Percentiles rank a stretch among this genome's conserved stretches.
Evolutionary conservation across 441 rosid genomes (phyloP).

Genomic region (Mallotus repandus): DNA sequence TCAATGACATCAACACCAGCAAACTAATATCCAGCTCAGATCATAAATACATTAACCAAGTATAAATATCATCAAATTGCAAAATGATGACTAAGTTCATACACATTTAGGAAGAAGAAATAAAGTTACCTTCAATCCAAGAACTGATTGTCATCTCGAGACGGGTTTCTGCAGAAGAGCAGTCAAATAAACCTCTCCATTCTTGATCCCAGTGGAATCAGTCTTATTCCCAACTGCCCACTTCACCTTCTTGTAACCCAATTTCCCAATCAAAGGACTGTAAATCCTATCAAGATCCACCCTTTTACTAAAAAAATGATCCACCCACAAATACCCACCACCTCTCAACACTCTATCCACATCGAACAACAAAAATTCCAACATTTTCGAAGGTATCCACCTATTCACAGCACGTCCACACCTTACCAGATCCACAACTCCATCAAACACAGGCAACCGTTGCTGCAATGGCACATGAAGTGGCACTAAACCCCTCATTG

Average conservation of each 20-base stretch:
- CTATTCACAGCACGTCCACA: slow-evolving; percentile 91
- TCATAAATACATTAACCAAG: not conserved
- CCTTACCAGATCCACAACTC: slow-evolving; percentile 85
- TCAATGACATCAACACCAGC: not conserved
- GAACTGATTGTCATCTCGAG: slow-evolving; percentile 39
- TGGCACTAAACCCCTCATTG: slow-evolving; percentile 80
- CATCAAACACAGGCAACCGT: slow-evolving; percentile 85
- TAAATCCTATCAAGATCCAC: slow-evolving; percentile 69
- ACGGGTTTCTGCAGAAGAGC: slow-evolving; percentile 85
- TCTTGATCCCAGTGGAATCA: slow-evolving; percentile 64
- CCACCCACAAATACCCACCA: slow-evolving; percentile 91
- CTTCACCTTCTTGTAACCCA: slow-evolving; percentile 96
- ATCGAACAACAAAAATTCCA: slow-evolving; percentile 83
- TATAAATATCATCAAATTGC: slow-evolving; percentile 7
- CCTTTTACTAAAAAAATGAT: slow-evolving; percentile 74
- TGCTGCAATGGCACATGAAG: slow-evolving; percentile 93
- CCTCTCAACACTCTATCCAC: slow-evolving; percentile 78
- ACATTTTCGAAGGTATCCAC: slow-evolving; percentile 76
- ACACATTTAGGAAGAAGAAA: not conserved
- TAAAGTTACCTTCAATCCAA: slow-evolving; percentile 31
- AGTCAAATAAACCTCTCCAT: slow-evolving; percentile 82
- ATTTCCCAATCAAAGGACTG: slow-evolving; percentile 73
- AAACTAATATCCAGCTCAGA: slow-evolving; percentile 15
- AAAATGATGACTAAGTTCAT: slow-evolving; percentile 8
- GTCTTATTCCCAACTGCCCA: slow-evolving; percentile 84